phyloP scores from a whole-genome alignment of 2,329 filamentous ascomycete species.

The Neofusicoccum laricinum region DNA sequence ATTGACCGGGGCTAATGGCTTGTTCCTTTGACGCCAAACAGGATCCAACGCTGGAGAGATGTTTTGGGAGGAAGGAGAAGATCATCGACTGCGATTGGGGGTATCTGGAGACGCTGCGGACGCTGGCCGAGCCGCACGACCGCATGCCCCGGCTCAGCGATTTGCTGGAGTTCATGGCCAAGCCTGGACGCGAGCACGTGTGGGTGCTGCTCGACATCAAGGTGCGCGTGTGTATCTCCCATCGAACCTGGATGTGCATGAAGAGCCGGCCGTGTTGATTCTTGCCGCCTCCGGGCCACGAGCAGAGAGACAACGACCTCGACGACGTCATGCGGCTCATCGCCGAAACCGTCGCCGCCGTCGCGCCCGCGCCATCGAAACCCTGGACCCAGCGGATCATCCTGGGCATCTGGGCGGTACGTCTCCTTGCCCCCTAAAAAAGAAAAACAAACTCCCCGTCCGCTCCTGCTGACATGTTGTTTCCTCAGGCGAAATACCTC shows the following conservation, averaged over 20 bases:
- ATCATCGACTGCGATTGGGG: constrained; percentile 75
- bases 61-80: constrained; percentile 71
- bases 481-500: constrained; percentile 61
- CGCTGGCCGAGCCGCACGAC: constrained; percentile 64
- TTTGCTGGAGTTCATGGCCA: constrained; percentile 67
- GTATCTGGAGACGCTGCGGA: constrained; percentile 67
- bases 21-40: not conserved
- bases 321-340: constrained; percentile 69
- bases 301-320: constrained; percentile 65
- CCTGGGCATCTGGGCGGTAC: constrained; percentile 77
- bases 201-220: constrained; percentile 92
- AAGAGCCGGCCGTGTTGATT: no score
- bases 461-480: no score
- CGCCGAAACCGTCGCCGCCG: constrained; percentile 60
- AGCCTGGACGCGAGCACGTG: constrained; percentile 62
- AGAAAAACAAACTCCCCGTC: no score
- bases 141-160: constrained; percentile 73
- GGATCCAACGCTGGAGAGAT: constrained; percentile 73
- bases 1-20: no score
- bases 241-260: no score
- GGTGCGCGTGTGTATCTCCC: constrained; percentile 44
- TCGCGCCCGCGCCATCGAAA: constrained; percentile 37
- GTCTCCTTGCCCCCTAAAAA: no score
- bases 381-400: constrained; percentile 74
- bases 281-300: no score